Evolutionary conservation across 371 early-diverging fungal genomes (phyloP), one percentile per base, ranked within the genome.

Genomic region (Actinomucor elegans): DNA sequence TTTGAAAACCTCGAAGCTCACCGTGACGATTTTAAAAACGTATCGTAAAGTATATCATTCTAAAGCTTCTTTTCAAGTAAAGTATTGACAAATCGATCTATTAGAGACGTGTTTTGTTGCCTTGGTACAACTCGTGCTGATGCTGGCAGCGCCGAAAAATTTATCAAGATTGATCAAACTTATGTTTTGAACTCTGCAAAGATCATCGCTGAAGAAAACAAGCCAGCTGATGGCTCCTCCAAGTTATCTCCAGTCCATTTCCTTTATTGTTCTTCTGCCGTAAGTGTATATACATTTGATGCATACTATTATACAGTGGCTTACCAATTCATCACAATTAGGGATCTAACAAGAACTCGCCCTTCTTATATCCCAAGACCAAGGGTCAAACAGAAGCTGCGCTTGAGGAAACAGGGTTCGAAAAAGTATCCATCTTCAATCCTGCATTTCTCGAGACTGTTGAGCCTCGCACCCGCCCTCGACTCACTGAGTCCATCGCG

Each of bases 311-410:
- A n/a, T n/a, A n/a, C n/a, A n/a, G n/a, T n/a, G n/a, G n/a, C n/a
- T n/a, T n/a, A n/a, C n/a, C n/a, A n/a, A n/a, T n/a, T n/a, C 18
- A 23, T 46, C 4, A 18, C 8, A 17, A 35, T 15, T 40, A 73
- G 77, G 76, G 76, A 1, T 79, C 90, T 12, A 78, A 85, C 53
- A 63, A 77, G 31, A 59, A 67, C 45, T 88, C 91, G 1, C 52
- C 48, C 23, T 83, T 91, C 28, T 63, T 91, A 24, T 94, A 93
- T 57, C 59, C 72, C 17, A 79, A 79, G 51, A 78, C 84, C 18
- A 94, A 94, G 63, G 92, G 92, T 27, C 73, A 91, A 67, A 88
- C 87, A 1, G 91, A 92, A 50, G 65, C 78, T 26, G 79, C 74
- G 12, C 53, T 92, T 15, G 64, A 58, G 37, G 67, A 75, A 44